A percentile compares a stretch with the other conserved stretches of the same genome.
phyloP scores from a whole-genome alignment of 495 filamentous ascomycete species.

The Neurospora tetraspora region DNA sequence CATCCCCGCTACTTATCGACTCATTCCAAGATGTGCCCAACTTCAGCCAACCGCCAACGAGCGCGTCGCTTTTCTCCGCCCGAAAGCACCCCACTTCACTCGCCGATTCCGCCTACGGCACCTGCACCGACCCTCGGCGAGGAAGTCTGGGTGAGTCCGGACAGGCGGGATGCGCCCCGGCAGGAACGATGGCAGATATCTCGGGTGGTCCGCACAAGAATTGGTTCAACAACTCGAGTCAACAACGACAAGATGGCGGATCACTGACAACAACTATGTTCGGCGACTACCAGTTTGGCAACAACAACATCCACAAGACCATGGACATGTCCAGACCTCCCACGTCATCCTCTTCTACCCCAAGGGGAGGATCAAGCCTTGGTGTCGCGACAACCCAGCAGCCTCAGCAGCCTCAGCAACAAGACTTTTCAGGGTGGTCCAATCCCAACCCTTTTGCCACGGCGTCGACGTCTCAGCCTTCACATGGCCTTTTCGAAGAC shows the following conservation, averaged over 20 bases:
- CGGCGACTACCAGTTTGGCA: not conserved
- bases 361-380: not conserved
- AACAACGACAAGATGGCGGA: not conserved
- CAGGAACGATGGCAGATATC: not conserved
- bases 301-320: not conserved
- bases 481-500: not conserved
- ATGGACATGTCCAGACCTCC: no score
- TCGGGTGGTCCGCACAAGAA: not conserved
- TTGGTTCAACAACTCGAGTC: not conserved
- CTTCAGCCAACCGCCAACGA: not conserved
- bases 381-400: not conserved
- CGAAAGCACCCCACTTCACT: constrained; percentile 10
- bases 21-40: not conserved
- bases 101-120: constrained; percentile 18
- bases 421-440: not conserved
- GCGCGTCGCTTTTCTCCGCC: not conserved
- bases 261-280: not conserved
- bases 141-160: constrained; percentile 13
- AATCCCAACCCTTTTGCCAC: not conserved
- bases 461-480: not conserved
- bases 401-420: not conserved
- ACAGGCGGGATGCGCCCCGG: not conserved
- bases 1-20: constrained; percentile 7
- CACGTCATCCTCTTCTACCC: not conserved
- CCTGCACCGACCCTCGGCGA: constrained; percentile 11